Base-by-base conservation (phyloP, 208 protist species). In the Crithidia expoeki region DNA sequence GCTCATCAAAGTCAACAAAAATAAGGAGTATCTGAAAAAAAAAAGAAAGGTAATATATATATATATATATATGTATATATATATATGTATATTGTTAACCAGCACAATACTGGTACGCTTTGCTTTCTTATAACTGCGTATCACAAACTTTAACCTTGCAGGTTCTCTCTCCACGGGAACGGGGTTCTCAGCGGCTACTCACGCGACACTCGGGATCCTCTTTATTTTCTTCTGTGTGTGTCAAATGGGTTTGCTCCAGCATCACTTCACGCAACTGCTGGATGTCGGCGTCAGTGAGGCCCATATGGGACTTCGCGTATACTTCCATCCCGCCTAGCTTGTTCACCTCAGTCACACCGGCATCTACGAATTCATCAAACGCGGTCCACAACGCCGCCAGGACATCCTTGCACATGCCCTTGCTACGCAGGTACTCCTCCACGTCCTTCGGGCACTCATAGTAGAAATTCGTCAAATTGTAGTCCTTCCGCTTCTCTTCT, bases 281-380 rank as follows among this genome's bases (percentile, higher is more conserved):
- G 34, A 87, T 74, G 23, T 87, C 74, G 0, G 34, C 70, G 2
- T 68, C 66, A 0, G 78, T 87, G 34, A 87, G 57, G 17, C 70
- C 78, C 61, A 87, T 50, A 19, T 72, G 58, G 12, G 44, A 66
- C 61, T 50, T 59, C 5, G 74, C 74, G 52, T 84, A 87, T 36
- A 12, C 49, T 17, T 61, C 32, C 51, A 84, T 49, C 23, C 78
- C 78, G 23, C 81, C 78, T 28, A 78, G 14, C 59, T 56, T 32
- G 10, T 61, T 66, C 16, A 81, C 46, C 34, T 74, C 52, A 17
- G 59, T 40, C 14, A 74, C 32, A 6, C 57, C 66, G 5, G 56
- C 70, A 33, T 80, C 73, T 0, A 86, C 27, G 36, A 81, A 86
- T 6, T 36, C 23, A 4, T 65, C 40, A 25, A 69, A 51, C 25